These are phyloP conservation scores for Murraya koenigii DNA, from an alignment of 345 rosid species.

Conservation along the genomic window DNA sequence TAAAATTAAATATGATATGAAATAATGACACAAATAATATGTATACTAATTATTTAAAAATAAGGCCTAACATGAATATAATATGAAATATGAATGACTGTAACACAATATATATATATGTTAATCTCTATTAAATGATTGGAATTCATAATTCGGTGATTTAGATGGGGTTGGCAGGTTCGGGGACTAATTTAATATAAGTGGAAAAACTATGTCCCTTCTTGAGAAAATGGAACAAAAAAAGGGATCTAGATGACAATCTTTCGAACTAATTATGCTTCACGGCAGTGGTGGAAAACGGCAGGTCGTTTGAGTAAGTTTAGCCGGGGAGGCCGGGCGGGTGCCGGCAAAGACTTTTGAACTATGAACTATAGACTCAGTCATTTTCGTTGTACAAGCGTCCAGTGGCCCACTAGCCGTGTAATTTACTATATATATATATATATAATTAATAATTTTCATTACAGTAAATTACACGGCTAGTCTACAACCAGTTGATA, in stretches of 20 bases:
- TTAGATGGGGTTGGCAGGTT: not conserved
- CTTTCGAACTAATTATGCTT: not conserved
- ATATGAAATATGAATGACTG: too few species aligned
- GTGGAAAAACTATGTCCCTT: not conserved
- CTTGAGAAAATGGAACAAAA: not conserved
- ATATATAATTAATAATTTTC: too few species aligned
- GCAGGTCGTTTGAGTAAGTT: not conserved
- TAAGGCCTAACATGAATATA: too few species aligned
- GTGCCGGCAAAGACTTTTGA: slow-evolving; percentile 6
- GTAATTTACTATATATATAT: too few species aligned
- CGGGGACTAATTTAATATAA: not conserved
- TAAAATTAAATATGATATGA: too few species aligned
- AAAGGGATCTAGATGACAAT: not conserved
- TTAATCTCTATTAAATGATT: too few species aligned
- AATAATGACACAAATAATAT: too few species aligned
- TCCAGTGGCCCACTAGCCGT: not conserved
- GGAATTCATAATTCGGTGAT: not conserved
- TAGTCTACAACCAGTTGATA: too few species aligned
- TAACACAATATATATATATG: too few species aligned
- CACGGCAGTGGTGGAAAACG: not conserved
- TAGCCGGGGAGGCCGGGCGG: not conserved
- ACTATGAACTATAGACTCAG: not conserved
- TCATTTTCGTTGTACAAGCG: not conserved
- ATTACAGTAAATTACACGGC: too few species aligned
- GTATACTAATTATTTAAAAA: too few species aligned